A percentile compares a stretch with the other conserved stretches of the same genome.
Evolutionary conservation across 371 early-diverging fungal genomes (phyloP).

Genomic region (Syncephalastrum monosporum): DNA sequence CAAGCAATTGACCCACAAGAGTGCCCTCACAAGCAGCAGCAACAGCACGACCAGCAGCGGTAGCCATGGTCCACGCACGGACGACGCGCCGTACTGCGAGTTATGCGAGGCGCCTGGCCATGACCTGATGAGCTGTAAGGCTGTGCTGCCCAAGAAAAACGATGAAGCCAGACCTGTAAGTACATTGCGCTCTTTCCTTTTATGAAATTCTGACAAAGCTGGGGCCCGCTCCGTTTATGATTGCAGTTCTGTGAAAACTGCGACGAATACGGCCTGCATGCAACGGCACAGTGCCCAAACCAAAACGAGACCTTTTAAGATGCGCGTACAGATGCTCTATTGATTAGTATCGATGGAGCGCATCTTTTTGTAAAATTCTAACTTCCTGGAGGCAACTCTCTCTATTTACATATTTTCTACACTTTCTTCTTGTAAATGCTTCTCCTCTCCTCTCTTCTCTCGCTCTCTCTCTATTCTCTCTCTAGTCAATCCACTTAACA

Average conservation of each 20-base stretch:
- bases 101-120: slow-evolving; percentile 70
- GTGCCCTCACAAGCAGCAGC: not conserved
- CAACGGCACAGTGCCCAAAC: slow-evolving; percentile 17
- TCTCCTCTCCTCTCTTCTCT: not conserved
- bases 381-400: slow-evolving; percentile 5
- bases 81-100: slow-evolving; percentile 53
- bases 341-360: not conserved
- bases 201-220: not conserved
- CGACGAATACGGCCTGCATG: slow-evolving; percentile 22
- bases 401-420: slow-evolving; percentile 8
- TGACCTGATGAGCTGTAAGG: slow-evolving; percentile 64
- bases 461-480: slow-evolving; percentile 4
- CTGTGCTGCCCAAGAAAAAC: slow-evolving; percentile 22
- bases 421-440: slow-evolving; percentile 5
- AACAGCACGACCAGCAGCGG: slow-evolving; percentile 8
- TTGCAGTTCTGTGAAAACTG: slow-evolving; percentile 23
- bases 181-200: not conserved
- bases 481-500: slow-evolving; percentile 2
- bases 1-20: slow-evolving; percentile 13
- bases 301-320: slow-evolving; percentile 25
- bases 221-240: not conserved
- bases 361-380: slow-evolving; percentile 10
- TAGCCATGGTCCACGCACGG: slow-evolving; percentile 10
- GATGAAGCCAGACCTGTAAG: slow-evolving; percentile 14
- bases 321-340: not conserved